A percentile compares a stretch with the other conserved stretches of the same genome.
These are phyloP conservation scores for Corynascus novoguineensis DNA, from an alignment of 495 filamentous ascomycete species.

Conservation along the genomic window DNA sequence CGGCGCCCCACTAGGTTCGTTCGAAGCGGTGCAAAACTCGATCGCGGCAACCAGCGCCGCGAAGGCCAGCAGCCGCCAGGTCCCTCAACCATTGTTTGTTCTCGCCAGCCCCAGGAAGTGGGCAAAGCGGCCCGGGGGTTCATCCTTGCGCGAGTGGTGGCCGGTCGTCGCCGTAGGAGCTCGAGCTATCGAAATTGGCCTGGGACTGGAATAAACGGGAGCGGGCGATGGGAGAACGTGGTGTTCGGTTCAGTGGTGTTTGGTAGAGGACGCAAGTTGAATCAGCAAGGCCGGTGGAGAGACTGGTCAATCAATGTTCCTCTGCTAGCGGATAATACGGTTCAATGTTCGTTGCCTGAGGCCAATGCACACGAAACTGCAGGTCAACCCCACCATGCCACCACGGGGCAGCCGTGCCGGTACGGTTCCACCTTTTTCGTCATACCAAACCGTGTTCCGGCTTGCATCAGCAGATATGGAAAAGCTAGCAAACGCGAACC, in stretches of 20 bases:
- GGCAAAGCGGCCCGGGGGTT: background rate
- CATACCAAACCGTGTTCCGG: no score
- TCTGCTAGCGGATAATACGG: background rate
- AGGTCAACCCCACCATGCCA: constrained; percentile 1
- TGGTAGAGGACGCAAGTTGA: background rate
- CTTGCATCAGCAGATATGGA: no score
- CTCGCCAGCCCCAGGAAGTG: constrained; percentile 1
- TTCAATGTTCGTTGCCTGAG: constrained; percentile 3
- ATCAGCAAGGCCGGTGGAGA: constrained; percentile 6
- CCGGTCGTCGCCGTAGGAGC: background rate
- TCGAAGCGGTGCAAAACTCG: background rate
- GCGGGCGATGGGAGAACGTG: background rate
- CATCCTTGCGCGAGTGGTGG: background rate
- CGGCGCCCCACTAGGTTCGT: background rate
- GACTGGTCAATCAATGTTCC: background rate
- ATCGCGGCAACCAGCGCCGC: background rate
- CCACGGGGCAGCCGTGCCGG: no score
- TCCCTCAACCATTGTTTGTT: background rate
- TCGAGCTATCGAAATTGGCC: background rate
- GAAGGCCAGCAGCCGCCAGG: background rate
- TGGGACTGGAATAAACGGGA: background rate
- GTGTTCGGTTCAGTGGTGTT: background rate
- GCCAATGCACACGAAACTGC: background rate
- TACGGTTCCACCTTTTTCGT: background rate
- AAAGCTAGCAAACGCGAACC: no score